Base-by-base conservation (phyloP, 176 grass and related monocot species). In the Phyllostachys edulis region DNA sequence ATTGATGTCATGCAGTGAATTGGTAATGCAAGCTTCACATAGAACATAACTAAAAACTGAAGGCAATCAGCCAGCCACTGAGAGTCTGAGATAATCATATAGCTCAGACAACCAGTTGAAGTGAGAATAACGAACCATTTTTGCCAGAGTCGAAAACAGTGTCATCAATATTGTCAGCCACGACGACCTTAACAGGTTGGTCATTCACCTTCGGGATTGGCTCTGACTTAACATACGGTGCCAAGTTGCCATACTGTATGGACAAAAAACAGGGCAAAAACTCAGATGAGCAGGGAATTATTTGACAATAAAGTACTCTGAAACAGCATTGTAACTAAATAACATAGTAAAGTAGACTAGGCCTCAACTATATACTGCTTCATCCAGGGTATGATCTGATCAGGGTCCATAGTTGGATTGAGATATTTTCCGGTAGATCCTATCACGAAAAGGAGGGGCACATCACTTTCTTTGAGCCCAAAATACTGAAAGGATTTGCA, bases 341-440 rank as follows among this genome's bases (percentile, higher is more conserved):
- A 41, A 80, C 41, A 71, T 44, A 68, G 50, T 79, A 37, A 69
- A 63, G 80, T 66, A 61, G 34, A 83, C 21, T 67, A 74, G 81
- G 71, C 29, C 78, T 90, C 63, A 98, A 98, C 96, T 84, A 78
- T 86, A 16, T 94, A 98, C 84, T 92, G 89, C 83, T 94, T 87
- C 64, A 98, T 44, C 93, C 91, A 95, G 80, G 85, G 78, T 75
- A 79, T 78, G 85, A 94, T 82, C 76, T 95, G 93, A 91, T 92
- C 85, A 70, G 91, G 89, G 23, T 90, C 83, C 9, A 94, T 66
- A 77, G 92, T 95, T 75, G 91, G 88, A 76, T 91, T 82, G 13
- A 98, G 93, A 90, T 89, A 98, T 73, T 95, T 95, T 64, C 86
- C 70, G 16, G 68, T 69, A 52, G 74, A 83, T 63, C 88, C 89